Conservation (phyloP, 2,329 filamentous ascomycete genomes). For the Emericellopsis cladophorae region DNA sequence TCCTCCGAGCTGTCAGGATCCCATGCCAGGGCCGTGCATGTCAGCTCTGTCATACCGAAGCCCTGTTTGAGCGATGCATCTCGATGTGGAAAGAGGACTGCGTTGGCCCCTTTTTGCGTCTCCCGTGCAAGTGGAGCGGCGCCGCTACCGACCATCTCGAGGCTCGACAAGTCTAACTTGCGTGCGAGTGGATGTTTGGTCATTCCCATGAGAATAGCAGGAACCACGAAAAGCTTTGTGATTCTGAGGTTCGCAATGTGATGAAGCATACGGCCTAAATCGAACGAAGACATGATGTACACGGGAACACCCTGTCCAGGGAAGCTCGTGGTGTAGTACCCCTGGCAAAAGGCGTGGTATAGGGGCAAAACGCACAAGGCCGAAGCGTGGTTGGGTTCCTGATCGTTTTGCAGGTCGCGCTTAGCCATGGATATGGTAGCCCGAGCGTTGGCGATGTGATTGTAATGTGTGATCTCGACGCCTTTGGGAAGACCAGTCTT, state of each 20-base stretch:
- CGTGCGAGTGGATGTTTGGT: slow-evolving; percentile 56
- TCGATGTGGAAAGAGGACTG: slow-evolving; percentile 34
- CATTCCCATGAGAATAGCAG: slow-evolving; percentile 62
- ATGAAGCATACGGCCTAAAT: slow-evolving; percentile 59
- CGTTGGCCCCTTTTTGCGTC: slow-evolving; percentile 28
- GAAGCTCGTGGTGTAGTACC: slow-evolving; percentile 50
- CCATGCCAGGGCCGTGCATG: slow-evolving; percentile 48
- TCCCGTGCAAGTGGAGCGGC: slow-evolving; percentile 57
- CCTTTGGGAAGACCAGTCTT: slow-evolving; percentile 71
- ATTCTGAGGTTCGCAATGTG: slow-evolving; percentile 57
- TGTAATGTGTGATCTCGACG: slow-evolving; percentile 67
- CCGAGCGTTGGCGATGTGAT: slow-evolving; percentile 59
- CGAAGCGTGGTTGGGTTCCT: slow-evolving; percentile 20
- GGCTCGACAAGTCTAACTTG: slow-evolving; percentile 55
- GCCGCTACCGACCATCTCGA: slow-evolving; percentile 48
- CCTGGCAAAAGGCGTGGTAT: slow-evolving; percentile 65
- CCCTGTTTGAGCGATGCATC: slow-evolving; percentile 44
- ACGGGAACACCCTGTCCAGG: slow-evolving; percentile 47
- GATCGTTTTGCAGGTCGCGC: slow-evolving; percentile 35
- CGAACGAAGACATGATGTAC: slow-evolving; percentile 70
- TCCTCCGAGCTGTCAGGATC: slow-evolving; percentile 52
- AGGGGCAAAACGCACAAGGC: slow-evolving; percentile 62
- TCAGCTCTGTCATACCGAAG: slow-evolving; percentile 81
- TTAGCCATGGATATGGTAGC: slow-evolving; percentile 36
- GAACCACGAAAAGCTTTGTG: slow-evolving; percentile 54